These are phyloP conservation scores for Mucor velutinosus DNA, from an alignment of 371 early-diverging fungal genomes.

Conservation along the genomic window DNA sequence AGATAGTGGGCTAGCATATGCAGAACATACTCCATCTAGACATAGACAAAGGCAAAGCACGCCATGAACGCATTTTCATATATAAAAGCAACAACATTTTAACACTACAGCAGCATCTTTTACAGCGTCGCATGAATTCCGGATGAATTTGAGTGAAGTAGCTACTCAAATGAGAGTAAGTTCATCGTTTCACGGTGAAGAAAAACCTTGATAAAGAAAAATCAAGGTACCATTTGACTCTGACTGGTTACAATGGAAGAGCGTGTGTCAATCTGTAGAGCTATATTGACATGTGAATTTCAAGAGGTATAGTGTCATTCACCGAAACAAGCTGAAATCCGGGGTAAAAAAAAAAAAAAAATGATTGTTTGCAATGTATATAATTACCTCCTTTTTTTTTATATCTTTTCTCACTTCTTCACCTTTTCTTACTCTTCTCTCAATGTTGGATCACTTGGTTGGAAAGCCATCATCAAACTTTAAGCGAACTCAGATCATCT, in stretches of 20 bases:
- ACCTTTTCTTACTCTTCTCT: neutral
- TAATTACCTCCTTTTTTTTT: neutral
- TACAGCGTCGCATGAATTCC: too few relatives aligned
- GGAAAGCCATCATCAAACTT: conserved; percentile 92
- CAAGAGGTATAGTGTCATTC: neutral
- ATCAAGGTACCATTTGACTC: neutral
- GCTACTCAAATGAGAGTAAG: neutral
- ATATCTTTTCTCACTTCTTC: neutral
- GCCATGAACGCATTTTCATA: too few relatives aligned
- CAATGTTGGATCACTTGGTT: conserved; percentile 89
- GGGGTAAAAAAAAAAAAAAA: conserved; percentile 2
- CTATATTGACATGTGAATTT: conserved; percentile 8
- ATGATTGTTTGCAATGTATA: neutral
- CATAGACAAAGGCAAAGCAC: too few relatives aligned
- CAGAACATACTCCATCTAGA: too few relatives aligned
- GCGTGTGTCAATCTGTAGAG: neutral
- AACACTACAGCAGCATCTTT: too few relatives aligned
- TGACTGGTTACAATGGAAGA: neutral
- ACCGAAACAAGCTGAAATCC: neutral
- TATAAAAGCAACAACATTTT: too few relatives aligned
- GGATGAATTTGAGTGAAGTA: neutral
- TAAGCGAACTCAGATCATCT: conserved; percentile 79
- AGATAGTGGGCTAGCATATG: too few relatives aligned
- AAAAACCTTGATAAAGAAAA: neutral
- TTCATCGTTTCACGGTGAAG: neutral